These are phyloP conservation scores for Yamadazyma nakazawae DNA, from an alignment of 805 yeast genomes.

Conservation along the genomic window DNA sequence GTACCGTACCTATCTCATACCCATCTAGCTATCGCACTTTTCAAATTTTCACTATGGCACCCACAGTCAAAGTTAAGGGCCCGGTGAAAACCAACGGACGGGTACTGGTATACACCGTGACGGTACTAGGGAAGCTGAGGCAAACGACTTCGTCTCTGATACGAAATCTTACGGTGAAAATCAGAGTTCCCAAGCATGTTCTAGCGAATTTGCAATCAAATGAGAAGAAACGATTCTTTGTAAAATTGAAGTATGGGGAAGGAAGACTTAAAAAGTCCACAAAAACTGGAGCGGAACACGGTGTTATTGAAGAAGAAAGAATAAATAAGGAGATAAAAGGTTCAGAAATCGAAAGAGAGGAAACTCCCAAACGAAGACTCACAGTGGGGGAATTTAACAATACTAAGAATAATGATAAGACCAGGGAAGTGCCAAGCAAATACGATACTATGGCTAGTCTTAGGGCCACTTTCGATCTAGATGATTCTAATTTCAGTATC, in stretches of 20 bases:
- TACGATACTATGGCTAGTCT: too few species aligned
- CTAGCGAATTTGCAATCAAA: not conserved
- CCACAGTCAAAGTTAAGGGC: constrained; percentile 1
- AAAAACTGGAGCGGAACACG: not conserved
- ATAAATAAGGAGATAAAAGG: too few species aligned
- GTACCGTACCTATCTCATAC: not conserved
- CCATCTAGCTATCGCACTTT: not conserved
- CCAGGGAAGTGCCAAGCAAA: too few species aligned
- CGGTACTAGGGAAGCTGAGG: not conserved
- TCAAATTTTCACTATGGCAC: constrained; percentile 3
- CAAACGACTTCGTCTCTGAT: not conserved
- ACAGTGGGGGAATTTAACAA: too few species aligned
- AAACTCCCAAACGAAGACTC: too few species aligned
- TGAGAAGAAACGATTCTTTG: not conserved
- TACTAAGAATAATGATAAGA: too few species aligned
- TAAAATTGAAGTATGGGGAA: constrained; percentile 2
- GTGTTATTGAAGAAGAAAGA: not conserved
- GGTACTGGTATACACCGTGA: not conserved
- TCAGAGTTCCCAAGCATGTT: constrained; percentile 1
- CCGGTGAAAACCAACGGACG: not conserved
- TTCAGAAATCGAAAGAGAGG: too few species aligned
- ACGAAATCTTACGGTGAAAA: constrained; percentile 1
- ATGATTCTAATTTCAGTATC: too few species aligned
- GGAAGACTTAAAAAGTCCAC: not conserved
- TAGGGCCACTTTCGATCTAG: too few species aligned